Evolutionary conservation across 176 grass and related monocot genomes (phyloP), one percentile per base, ranked within the genome.

Genomic region (Oryza australiensis): DNA sequence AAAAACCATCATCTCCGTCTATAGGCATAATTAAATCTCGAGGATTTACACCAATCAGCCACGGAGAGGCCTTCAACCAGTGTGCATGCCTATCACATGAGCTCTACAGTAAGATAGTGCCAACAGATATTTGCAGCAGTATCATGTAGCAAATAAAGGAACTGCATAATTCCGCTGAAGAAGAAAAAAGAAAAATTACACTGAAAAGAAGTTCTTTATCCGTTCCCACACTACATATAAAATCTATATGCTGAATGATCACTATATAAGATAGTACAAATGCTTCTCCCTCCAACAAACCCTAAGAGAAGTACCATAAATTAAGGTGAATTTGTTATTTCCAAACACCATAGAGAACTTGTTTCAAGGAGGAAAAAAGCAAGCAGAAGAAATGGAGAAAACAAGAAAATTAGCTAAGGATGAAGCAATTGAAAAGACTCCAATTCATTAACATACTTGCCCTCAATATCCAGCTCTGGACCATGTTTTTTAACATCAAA

Each of bases 1-100:
- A 94, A 90, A 94, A 98, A 87, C 95, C 92, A 91, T 93, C 95
- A 84, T 98, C 92, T 68, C 92, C 95, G 74, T 95, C 95, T 20
- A 94, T 24, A 86, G 95, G 95, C 88, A 98, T 82, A 78, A 94
- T 93, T 69, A 93, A 27, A 93, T 98, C 95, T 91, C 95, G 88
- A 82, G 90, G 92, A 88, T 98, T 94, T 69, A 26, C 75, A 76
- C 92, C 90, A 82, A 73, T 28, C 75, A 98, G 49, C 92, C 95
- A 98, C 62, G 95, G 95, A 77, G 92, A 94, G 60, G 95, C 95
- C 80, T 95, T 98, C 29, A 84, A 82, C 95, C 95, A 98, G 65
- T 98, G 85, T 84, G 32, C 66, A 79, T 75, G 64, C 85, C 95
- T 98, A 71, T 51, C 45, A 93, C 82, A 13, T 46, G 32, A 86